Evolutionary conservation across 768 basidiomycete species (phyloP).

Genomic region (Steccherinum ochraceum): DNA sequence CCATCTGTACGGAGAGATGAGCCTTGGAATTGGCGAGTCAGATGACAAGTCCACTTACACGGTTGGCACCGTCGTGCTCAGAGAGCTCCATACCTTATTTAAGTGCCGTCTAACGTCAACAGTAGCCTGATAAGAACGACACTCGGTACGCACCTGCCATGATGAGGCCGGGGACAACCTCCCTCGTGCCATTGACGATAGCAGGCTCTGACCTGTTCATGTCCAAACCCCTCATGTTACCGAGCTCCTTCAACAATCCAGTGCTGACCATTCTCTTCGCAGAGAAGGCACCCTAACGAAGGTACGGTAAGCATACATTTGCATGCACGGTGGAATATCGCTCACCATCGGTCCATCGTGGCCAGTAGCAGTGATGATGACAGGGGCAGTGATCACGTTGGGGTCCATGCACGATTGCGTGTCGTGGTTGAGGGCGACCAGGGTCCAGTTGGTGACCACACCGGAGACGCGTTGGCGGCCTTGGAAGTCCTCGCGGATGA

Average conservation of each 20-base stretch:
- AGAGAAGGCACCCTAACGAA: slow-evolving; percentile 57
- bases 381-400: slow-evolving; percentile 75
- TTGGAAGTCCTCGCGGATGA: slow-evolving; percentile 49
- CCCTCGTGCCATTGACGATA: slow-evolving; percentile 73
- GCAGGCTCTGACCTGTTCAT: slow-evolving; percentile 80
- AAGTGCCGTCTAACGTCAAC: too few relatives aligned
- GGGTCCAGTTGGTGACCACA: slow-evolving; percentile 52
- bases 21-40: background rate
- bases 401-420: slow-evolving; percentile 68
- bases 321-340: background rate
- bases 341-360: slow-evolving; percentile 38
- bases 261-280: slow-evolving; percentile 74
- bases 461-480: slow-evolving; percentile 40
- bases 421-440: slow-evolving; percentile 55
- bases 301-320: too few relatives aligned
- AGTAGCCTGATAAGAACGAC: too few relatives aligned
- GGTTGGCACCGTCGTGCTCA: slow-evolving; percentile 73
- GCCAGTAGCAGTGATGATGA: slow-evolving; percentile 66
- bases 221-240: slow-evolving; percentile 75
- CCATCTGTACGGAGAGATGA: slow-evolving; percentile 21
- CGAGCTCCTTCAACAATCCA: slow-evolving; percentile 66
- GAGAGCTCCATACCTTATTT: slow-evolving; percentile 71
- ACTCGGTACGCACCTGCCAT: slow-evolving; percentile 55
- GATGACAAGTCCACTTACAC: slow-evolving; percentile 40
- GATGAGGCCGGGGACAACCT: slow-evolving; percentile 70